Conservation (phyloP, 805 yeast genomes). For the Grigorovia humatica region DNA sequence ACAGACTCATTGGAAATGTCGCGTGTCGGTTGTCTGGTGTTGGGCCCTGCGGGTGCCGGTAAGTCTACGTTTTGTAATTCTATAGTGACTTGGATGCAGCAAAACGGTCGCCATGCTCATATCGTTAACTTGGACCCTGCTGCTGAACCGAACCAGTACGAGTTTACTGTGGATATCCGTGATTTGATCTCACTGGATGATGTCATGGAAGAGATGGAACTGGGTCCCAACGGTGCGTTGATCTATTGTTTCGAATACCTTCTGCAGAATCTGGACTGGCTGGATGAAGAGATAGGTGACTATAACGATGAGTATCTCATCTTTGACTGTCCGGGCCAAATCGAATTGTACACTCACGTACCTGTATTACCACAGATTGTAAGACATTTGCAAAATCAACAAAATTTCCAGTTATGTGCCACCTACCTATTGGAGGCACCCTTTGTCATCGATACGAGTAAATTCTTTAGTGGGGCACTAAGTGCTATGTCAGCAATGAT, state of each 20-base stretch:
- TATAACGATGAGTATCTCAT: slow-evolving; percentile 88
- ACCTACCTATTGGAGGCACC: slow-evolving; percentile 90
- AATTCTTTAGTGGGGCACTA: slow-evolving; percentile 90
- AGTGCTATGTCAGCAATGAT: slow-evolving; percentile 99
- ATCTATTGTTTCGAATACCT: slow-evolving; percentile 90
- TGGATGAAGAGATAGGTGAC: slow-evolving; percentile 95
- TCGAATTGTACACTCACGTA: slow-evolving; percentile 86
- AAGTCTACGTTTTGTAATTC: slow-evolving; percentile 89
- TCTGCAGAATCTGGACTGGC: slow-evolving; percentile 86
- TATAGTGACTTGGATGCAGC: slow-evolving; percentile 76
- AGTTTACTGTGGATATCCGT: slow-evolving; percentile 84
- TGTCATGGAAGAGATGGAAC: slow-evolving; percentile 86
- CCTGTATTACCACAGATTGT: slow-evolving; percentile 88
- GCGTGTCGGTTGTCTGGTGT: slow-evolving; percentile 82
- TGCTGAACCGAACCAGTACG: slow-evolving; percentile 86
- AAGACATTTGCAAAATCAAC: slow-evolving; percentile 65
- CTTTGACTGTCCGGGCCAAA: slow-evolving; percentile 96
- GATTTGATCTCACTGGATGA: slow-evolving; percentile 85
- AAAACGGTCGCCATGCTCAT: slow-evolving; percentile 87
- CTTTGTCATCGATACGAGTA: slow-evolving; percentile 79
- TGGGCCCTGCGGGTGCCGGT: slow-evolving; percentile 98
- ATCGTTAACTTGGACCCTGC: slow-evolving; percentile 95
- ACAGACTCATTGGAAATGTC: slow-evolving; percentile 47
- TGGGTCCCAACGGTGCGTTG: slow-evolving; percentile 94
- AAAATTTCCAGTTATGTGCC: slow-evolving; percentile 86